Evolutionary conservation across 2,329 filamentous ascomycete species (phyloP), one percentile per base, ranked within the genome.

Genomic region (Xylaria polymorpha): DNA sequence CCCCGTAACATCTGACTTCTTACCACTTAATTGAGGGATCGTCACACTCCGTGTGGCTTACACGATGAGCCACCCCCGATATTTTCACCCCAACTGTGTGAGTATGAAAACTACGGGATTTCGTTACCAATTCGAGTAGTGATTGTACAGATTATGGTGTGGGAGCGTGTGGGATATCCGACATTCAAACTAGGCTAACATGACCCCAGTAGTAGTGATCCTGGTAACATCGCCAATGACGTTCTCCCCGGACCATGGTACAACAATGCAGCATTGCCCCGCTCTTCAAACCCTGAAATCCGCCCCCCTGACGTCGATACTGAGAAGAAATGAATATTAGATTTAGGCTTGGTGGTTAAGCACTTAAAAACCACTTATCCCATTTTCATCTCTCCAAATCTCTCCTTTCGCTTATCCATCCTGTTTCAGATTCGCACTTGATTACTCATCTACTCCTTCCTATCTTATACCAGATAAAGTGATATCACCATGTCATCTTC

Each of bases 401-500:
- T 10, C 44, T 53, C 8, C 4, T 39, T 51, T 39, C 14, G 3
- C 15, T 53, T 14, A n/a, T 41, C 35, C 18, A 43, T 48, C 35
- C 18, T 58, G 10, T 58, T 25, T 37, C 12, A 22, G 18, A 22
- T 64, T 12, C 8, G 20, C 20, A 18, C 14, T 25, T 51, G 25
- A 51, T 56, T n/a, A 18, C 44, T 46, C n/a, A 22, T 29, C 57
- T n/a, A 50, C 56, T 29, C 50, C 6, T 35, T 63, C 44, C n/a
- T 25, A 46, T 14, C n/a, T 39, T 29, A 65, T 48, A 57, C 50
- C 50, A 37, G 51, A 37, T 9, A 57, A 32, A 4, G 25, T 7
- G 1, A 41, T 8, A 58, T 59, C 20, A 73, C 14, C 4, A 78
- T 78, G 76, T 76, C 76, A 59, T 76, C 75, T 22, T 43, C 60